Conservation (phyloP, 768 basidiomycete genomes). For the Lanmaoa rubissima region DNA sequence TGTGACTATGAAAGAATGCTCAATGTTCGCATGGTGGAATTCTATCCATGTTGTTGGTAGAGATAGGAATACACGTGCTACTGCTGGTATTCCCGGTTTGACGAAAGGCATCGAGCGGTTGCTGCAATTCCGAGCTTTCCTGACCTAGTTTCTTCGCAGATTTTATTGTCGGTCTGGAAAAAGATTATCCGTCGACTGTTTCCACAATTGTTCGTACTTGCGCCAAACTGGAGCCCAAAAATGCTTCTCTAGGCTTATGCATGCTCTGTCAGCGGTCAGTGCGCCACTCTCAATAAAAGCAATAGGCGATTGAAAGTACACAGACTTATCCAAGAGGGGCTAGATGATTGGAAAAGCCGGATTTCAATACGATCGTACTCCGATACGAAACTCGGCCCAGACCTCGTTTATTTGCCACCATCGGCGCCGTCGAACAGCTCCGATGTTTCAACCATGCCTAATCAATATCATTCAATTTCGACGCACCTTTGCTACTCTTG, state of each 20-base stretch:
- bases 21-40: conserved; percentile 76
- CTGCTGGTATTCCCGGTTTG: conserved; percentile 59
- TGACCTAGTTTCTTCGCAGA: conserved; percentile 39
- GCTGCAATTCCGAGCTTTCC: background rate
- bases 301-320: background rate
- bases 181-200: conserved; percentile 83
- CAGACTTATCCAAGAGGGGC: conserved; percentile 62
- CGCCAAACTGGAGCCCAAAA: conserved; percentile 71
- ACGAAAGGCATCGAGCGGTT: conserved; percentile 56
- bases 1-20: conserved; percentile 75
- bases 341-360: conserved; percentile 70
- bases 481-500: conserved; percentile 61
- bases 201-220: conserved; percentile 81
- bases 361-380: conserved; percentile 65
- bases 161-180: conserved; percentile 78
- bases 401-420: conserved; percentile 9
- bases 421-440: background rate
- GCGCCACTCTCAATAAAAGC: background rate
- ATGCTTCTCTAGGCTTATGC: conserved; percentile 48
- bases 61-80: conserved; percentile 43
- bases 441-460: background rate
- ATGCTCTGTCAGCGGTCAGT: conserved; percentile 63
- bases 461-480: conserved; percentile 32
- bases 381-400: conserved; percentile 17
- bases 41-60: conserved; percentile 51